Conservation (phyloP, 169 alveolate species). For the Cryptosporidium andersoni region DNA sequence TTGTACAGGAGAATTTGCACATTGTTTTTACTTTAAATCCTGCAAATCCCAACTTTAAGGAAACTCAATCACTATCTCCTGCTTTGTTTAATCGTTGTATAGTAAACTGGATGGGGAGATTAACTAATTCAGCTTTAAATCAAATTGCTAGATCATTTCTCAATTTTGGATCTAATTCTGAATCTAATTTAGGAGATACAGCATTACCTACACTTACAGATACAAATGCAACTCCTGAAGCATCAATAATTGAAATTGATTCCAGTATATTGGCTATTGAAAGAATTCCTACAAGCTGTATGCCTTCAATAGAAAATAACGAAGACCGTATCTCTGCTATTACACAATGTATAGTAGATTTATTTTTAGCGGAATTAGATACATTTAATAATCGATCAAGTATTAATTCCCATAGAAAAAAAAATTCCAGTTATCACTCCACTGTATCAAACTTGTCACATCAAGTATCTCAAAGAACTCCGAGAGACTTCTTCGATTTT, state of each 20-base stretch:
- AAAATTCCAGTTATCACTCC: no score
- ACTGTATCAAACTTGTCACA: constrained; percentile 19
- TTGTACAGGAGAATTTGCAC: constrained; percentile 95
- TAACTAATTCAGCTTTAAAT: constrained; percentile 93
- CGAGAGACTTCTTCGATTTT: constrained; percentile 96
- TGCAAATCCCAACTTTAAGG: constrained; percentile 95
- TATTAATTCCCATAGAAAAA: not conserved
- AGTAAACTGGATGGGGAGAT: constrained; percentile 98
- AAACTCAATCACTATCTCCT: constrained; percentile 96
- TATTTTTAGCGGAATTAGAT: constrained; percentile 16
- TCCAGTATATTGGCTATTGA: constrained; percentile 21
- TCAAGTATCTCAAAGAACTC: constrained; percentile 91
- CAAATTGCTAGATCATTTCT: constrained; percentile 93
- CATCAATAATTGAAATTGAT: not conserved
- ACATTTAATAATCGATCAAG: not conserved
- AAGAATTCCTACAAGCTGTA: constrained; percentile 53
- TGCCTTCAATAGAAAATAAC: constrained; percentile 33
- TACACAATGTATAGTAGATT: constrained; percentile 9
- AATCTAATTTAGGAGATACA: no score
- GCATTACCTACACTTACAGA: not conserved
- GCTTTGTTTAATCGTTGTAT: constrained; percentile 97
- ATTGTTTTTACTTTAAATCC: constrained; percentile 99
- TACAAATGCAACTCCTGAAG: not conserved
- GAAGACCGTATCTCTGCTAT: constrained; percentile 23
- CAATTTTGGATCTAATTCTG: not conserved